phyloP scores from a whole-genome alignment of 306 rosid species.

The Phaseolus lunatus region DNA sequence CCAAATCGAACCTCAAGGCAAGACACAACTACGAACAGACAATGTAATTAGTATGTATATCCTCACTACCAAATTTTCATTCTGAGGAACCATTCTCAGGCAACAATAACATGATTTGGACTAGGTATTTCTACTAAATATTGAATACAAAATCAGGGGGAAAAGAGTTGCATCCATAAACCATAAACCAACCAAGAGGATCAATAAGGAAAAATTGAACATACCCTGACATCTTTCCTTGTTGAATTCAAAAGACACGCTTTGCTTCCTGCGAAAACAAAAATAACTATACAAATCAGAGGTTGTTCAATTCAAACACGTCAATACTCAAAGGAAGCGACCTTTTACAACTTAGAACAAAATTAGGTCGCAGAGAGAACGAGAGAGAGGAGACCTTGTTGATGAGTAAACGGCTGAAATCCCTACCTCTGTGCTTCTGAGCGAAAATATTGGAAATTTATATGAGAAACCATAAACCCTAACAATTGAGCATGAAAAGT shows the following conservation, averaged over 20 bases:
- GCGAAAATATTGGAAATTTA: not conserved
- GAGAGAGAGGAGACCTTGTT: not conserved
- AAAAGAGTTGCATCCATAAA: not conserved
- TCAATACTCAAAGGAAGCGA: not conserved
- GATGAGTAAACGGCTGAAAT: not conserved
- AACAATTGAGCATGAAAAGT: not conserved
- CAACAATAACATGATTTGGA: not conserved
- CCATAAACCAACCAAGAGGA: not conserved
- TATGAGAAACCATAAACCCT: conserved; percentile 36
- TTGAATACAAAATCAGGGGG: not conserved
- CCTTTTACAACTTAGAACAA: not conserved
- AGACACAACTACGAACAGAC: not conserved
- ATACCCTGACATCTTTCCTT: conserved; percentile 47
- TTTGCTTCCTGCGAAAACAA: conserved; percentile 45
- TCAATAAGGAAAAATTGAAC: not conserved
- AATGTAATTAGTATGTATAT: not conserved
- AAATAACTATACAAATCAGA: not conserved
- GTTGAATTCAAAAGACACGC: not conserved
- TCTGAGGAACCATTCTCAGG: no score
- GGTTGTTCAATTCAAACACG: no score
- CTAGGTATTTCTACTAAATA: not conserved
- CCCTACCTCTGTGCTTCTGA: not conserved
- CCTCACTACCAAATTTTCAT: not conserved
- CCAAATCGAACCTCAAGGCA: not conserved
- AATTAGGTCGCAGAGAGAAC: not conserved